phyloP scores from a whole-genome alignment of 352 stramenopile genomes.

The Phytophthora colocasiae region DNA sequence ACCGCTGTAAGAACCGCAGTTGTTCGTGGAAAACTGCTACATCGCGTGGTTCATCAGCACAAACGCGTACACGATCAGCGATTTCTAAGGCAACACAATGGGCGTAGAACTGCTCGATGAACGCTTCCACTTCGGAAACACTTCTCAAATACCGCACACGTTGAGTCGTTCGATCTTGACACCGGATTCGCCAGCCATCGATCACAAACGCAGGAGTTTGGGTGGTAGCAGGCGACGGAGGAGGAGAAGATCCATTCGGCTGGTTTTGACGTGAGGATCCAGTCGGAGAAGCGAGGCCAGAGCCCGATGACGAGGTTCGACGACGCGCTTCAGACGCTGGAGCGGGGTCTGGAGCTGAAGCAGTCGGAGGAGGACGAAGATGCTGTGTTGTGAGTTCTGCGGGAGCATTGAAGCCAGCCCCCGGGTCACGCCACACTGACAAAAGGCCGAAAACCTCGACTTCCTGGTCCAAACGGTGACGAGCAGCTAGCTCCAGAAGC shows the following conservation, averaged over 20 bases:
- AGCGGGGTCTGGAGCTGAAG: slow-evolving; percentile 28
- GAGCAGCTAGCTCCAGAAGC: slow-evolving; percentile 56
- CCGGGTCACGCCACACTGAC: slow-evolving; percentile 69
- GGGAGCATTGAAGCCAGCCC: slow-evolving; percentile 64
- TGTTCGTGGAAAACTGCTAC: slow-evolving; percentile 67
- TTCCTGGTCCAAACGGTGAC: slow-evolving; percentile 64
- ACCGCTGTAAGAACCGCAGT: slow-evolving; percentile 64
- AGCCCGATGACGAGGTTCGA: slow-evolving; percentile 30
- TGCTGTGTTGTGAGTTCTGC: slow-evolving; percentile 48
- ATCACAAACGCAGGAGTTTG: slow-evolving; percentile 46
- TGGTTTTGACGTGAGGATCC: slow-evolving; percentile 26
- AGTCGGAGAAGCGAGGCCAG: slow-evolving; percentile 23
- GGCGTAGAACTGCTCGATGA: slow-evolving; percentile 72
- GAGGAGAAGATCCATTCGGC: slow-evolving; percentile 8
- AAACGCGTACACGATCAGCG: slow-evolving; percentile 72
- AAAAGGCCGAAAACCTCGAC: slow-evolving; percentile 82
- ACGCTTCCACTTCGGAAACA: slow-evolving; percentile 64
- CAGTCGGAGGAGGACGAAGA: slow-evolving; percentile 31
- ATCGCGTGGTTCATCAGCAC: slow-evolving; percentile 73
- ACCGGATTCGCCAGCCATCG: slow-evolving; percentile 79
- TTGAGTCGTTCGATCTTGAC: slow-evolving; percentile 59
- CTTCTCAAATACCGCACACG: slow-evolving; percentile 63
- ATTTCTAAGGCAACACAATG: slow-evolving; percentile 66
- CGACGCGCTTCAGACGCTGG: slow-evolving; percentile 23
- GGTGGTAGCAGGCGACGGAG: slow-evolving; percentile 17